phyloP scores from a whole-genome alignment of 2,329 filamentous ascomycete genomes.

The Penicillium sp. region DNA sequence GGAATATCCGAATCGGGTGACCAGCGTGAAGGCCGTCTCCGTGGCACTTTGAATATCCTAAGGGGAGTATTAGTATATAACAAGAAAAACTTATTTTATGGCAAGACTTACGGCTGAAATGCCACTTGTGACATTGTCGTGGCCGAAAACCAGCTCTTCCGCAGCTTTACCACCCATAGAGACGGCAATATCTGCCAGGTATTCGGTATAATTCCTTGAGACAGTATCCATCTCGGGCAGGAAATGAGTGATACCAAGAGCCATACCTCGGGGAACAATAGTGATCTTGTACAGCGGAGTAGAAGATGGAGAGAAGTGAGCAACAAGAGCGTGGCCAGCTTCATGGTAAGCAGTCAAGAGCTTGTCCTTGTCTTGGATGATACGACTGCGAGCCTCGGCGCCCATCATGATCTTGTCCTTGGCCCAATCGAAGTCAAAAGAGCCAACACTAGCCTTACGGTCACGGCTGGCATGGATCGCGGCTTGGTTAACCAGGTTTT shows the following conservation, averaged over 20 bases:
- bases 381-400: constrained; percentile 82
- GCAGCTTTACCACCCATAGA: constrained; percentile 81
- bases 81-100: not conserved
- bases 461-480: constrained; percentile 91
- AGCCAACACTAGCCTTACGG: constrained; percentile 71
- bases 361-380: constrained; percentile 92
- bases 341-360: constrained; percentile 95
- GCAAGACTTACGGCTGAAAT: constrained; percentile 66
- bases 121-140: constrained; percentile 88
- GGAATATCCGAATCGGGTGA: constrained; percentile 88
- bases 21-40: constrained; percentile 77
- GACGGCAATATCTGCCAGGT: constrained; percentile 75
- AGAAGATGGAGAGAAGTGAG: constrained; percentile 73
- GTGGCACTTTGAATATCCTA: constrained; percentile 85
- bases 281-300: constrained; percentile 93
- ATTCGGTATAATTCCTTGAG: constrained; percentile 80
- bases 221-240: constrained; percentile 92
- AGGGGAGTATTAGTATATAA: constrained; percentile 15
- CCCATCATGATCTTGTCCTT: constrained; percentile 99
- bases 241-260: constrained; percentile 82
- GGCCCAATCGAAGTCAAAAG: constrained; percentile 89
- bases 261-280: constrained; percentile 84
- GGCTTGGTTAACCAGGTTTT: constrained; percentile 95
- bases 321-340: constrained; percentile 89
- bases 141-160: constrained; percentile 86